Base-by-base conservation (phyloP, 306 rosid species). In the Casuarina glauca region DNA sequence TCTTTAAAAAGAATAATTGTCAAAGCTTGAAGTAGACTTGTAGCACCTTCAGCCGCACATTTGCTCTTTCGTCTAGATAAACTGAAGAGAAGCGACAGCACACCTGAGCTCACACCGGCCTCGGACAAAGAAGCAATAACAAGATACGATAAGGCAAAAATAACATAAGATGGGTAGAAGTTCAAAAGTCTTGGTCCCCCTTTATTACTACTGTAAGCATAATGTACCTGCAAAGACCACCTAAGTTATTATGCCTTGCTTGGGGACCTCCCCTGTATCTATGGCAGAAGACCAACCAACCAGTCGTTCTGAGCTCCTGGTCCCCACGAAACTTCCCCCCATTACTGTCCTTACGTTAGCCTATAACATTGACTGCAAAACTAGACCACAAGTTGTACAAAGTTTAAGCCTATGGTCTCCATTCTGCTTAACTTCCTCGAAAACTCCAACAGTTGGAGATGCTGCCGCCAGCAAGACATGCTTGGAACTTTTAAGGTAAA, bases 261-360 rank as follows among this genome's bases (percentile, higher is more conserved):
- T 32, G n/a, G 32, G 51, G 73, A 7, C 48, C 35, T 46, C 17
- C 17, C 7, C 54, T 54, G 77, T 83, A 41, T 42, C 54, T 20
- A 15, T 54, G 41, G 45, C 17, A 72, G 81, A 83, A 81, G 72
- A 75, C 83, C 78, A 75, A 78, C 10, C 41, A 26, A 26, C 32
- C 32, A 2, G 6, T 75, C 67, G 49, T 62, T 41, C 11, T 11
- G 49, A 7, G 32, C 45, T 41, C 11, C 1, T 62, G n/a, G 76
- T 78, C 77, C 73, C 46, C 42, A 1, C 44, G 19, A 58, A 68
- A 77, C 13, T 26, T 17, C 67, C 49, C 17, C 58, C 20, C 52
- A 45, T 60, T 60, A 39, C 43, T 74, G 75, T 39, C 45, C 53
- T 20, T 51, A 8, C 45, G 26, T 50, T 67, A 73, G 38, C 69